Evolutionary conservation across 2,329 filamentous ascomycete genomes (phyloP), one percentile per base, ranked within the genome.

Genomic region (Trichophyton schoenleinii): DNA sequence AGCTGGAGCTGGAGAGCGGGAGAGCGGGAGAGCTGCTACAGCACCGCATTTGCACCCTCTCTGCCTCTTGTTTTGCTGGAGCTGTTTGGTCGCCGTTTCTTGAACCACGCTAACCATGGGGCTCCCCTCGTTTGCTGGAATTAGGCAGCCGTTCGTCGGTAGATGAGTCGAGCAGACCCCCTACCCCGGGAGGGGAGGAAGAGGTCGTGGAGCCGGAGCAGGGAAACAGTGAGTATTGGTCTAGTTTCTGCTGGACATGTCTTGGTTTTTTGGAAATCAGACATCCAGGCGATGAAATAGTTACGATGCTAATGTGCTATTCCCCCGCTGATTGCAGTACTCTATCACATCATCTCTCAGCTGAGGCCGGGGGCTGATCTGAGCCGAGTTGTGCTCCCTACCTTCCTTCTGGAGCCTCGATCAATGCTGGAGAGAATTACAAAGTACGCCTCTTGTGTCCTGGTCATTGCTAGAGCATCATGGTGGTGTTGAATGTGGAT

Each of bases 401-500:
- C 94, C 57, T 99, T 99, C 74, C 99, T 99, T 70, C 84, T 99
- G 68, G 94, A 99, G 75, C 94, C 94, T 25, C 86, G 91, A 70
- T 96, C 91, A 68, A 99, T 99, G 94, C 79, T 99, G 69, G 94
- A 99, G 77, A 85, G 94, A 68, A 99, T 99, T 73, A 99, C 94
- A 70, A 99, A 99, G 91, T 96, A 79, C 67, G 85, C 78, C 36
- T 36, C 11, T 3, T 13, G 25, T 28, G 3, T 52, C 9, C 11
- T 28, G 3, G 1, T 31, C 3, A 34, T 7, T 22, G 22, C 31
- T 49, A 6, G n/a, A 31, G 6, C 28, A 7, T 31, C 1, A 46
- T 44, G 13, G 46, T 11, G 34, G 11, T 38, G 18, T 18, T 18
- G 34, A 8, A 38, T 38, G 9, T 3, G 46, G 58, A 46, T 42